Conservation (phyloP, 192 early-diverging fungal genomes). For the Podochytrium sp. region DNA sequence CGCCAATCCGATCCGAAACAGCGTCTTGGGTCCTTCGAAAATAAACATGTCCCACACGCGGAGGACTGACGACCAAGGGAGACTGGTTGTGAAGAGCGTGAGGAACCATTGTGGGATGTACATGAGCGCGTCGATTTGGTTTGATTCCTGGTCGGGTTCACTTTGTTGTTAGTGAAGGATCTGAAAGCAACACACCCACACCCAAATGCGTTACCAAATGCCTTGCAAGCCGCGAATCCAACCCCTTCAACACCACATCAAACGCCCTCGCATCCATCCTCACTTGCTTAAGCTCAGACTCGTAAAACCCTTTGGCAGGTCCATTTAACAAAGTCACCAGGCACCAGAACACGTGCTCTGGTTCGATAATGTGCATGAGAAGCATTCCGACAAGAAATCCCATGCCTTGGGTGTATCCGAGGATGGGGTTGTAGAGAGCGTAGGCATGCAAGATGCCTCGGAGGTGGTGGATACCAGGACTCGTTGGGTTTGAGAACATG, state of each 20-base stretch:
- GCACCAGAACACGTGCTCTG: conserved; percentile 87
- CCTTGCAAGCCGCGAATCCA: conserved; percentile 65
- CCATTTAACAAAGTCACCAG: conserved; percentile 75
- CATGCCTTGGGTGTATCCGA: conserved; percentile 98
- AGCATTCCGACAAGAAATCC: conserved; percentile 89
- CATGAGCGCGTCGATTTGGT: conserved; percentile 84
- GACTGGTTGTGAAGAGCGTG: conserved; percentile 82
- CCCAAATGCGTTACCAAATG: conserved; percentile 61
- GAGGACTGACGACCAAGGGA: conserved; percentile 87
- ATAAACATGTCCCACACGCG: conserved; percentile 93
- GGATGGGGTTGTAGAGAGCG: conserved; percentile 78
- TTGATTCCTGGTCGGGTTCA: conserved; percentile 47
- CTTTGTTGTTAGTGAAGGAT: neutral
- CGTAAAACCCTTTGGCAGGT: conserved; percentile 82
- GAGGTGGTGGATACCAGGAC: conserved; percentile 55
- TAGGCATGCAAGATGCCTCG: conserved; percentile 82
- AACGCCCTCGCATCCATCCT: conserved; percentile 83
- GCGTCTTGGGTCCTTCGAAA: conserved; percentile 78
- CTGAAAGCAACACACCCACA: neutral
- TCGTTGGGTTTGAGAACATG: conserved; percentile 63
- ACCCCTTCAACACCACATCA: conserved; percentile 72
- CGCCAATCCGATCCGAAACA: conserved; percentile 81
- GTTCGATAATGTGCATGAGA: conserved; percentile 82
- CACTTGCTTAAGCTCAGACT: conserved; percentile 71
- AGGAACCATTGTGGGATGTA: conserved; percentile 95